These are phyloP conservation scores for Erigeron philadelphicus DNA, from an alignment of 140 eudicot species.

Conservation along the genomic window DNA sequence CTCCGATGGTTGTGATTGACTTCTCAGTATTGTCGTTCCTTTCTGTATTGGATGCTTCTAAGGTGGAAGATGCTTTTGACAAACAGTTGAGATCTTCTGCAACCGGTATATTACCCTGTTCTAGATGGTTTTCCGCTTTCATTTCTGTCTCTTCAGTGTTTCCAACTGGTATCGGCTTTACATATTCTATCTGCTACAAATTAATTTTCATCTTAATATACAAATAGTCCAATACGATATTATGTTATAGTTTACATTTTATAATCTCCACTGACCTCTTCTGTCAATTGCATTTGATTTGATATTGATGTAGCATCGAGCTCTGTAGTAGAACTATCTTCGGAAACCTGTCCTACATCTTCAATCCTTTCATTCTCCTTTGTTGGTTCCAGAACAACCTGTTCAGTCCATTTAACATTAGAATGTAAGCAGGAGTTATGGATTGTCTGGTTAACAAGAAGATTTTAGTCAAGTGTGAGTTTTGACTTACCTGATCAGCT, in stretches of 20 bases:
- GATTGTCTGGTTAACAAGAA: conserved; percentile 12
- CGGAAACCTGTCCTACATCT: conserved; percentile 17
- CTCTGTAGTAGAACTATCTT: conserved; percentile 27
- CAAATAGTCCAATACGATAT: neutral
- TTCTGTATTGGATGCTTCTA: too few species aligned
- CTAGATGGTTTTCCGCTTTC: conserved; percentile 17
- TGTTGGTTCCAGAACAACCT: conserved; percentile 27
- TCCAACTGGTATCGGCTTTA: conserved; percentile 15
- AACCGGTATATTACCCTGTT: conserved; percentile 12
- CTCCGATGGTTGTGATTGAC: neutral
- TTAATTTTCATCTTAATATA: conserved; percentile 3
- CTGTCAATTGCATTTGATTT: conserved; percentile 21
- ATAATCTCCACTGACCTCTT: conserved; percentile 29
- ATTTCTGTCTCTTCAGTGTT: conserved; percentile 25
- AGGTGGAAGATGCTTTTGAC: conserved; percentile 21
- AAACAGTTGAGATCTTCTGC: conserved; percentile 25
- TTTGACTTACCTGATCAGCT: conserved; percentile 21
- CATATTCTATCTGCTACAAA: conserved; percentile 22
- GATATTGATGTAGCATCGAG: conserved; percentile 25
- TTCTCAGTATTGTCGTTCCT: too few species aligned
- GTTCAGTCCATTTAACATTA: conserved; percentile 18
- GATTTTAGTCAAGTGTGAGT: neutral
- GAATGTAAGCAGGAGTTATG: conserved; percentile 16
- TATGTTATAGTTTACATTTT: neutral
- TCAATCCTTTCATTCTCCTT: conserved; percentile 17